These are phyloP conservation scores for Alectoria sarmentosa DNA, from an alignment of 495 filamentous ascomycete genomes.

Conservation along the genomic window DNA sequence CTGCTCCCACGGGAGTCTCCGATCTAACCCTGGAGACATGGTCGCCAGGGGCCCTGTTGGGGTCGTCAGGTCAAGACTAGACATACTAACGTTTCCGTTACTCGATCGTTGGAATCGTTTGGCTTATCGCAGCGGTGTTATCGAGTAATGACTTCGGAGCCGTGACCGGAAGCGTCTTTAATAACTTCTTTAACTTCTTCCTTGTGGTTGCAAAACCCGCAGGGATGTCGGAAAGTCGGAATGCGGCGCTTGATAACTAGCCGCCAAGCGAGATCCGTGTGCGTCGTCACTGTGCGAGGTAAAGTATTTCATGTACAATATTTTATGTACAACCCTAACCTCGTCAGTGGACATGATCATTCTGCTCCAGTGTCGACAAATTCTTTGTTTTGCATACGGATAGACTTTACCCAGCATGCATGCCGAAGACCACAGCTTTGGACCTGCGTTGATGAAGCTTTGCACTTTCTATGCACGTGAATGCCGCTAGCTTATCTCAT, in stretches of 20 bases:
- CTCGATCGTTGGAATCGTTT: not conserved
- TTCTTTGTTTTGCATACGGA: not conserved
- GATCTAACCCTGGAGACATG: not conserved
- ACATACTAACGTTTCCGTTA: slow-evolving; percentile 3
- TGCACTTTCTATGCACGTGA: not conserved
- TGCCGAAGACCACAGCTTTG: not conserved
- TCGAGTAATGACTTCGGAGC: slow-evolving; percentile 7
- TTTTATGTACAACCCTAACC: not conserved
- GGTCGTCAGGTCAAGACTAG: not conserved
- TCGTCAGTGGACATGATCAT: too few species aligned
- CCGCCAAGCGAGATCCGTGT: slow-evolving; percentile 4
- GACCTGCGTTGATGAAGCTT: not conserved
- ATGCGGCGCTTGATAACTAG: slow-evolving; percentile 4
- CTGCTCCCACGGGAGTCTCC: slow-evolving; percentile 7
- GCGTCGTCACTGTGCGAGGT: not conserved
- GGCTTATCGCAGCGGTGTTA: slow-evolving; percentile 8
- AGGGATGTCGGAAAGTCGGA: not conserved
- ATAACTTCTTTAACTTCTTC: not conserved
- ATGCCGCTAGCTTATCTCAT: slow-evolving; percentile 12
- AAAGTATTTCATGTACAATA: too few species aligned
- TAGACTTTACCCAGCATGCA: not conserved
- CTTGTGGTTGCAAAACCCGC: not conserved
- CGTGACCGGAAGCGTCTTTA: not conserved
- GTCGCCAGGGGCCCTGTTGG: too few species aligned
- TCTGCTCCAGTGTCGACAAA: too few species aligned